Evolutionary conservation across 768 basidiomycete genomes (phyloP).

Genomic region (Neoboletus subvelutipes): DNA sequence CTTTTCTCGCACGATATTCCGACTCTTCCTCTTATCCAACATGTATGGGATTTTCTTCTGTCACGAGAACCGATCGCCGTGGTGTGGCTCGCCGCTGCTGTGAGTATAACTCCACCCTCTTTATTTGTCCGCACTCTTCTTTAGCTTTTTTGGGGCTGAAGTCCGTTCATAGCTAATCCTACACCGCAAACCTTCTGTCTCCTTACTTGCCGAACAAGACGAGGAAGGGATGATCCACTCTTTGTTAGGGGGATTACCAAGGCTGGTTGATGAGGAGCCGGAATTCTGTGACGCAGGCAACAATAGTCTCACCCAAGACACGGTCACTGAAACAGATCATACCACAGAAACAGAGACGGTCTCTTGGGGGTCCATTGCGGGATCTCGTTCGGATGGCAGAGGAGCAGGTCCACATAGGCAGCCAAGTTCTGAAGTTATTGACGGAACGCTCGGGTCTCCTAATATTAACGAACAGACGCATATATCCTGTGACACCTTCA

Average conservation of each 20-base stretch:
- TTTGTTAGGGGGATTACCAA: conserved; percentile 61
- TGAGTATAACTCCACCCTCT: conserved; percentile 39
- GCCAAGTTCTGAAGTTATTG: neutral
- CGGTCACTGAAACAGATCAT: neutral
- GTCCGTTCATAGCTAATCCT: conserved; percentile 59
- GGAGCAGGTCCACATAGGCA: neutral
- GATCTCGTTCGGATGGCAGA: neutral
- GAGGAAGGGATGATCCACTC: conserved; percentile 86
- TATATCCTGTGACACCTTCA: neutral
- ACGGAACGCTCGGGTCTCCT: neutral
- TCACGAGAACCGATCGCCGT: conserved; percentile 76
- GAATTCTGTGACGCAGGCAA: neutral
- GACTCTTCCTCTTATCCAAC: conserved; percentile 84
- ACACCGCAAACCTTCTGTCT: conserved; percentile 65
- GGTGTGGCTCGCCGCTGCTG: conserved; percentile 82
- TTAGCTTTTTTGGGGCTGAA: neutral
- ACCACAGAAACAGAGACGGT: neutral
- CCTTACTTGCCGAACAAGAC: conserved; percentile 59
- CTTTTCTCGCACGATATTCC: conserved; percentile 93
- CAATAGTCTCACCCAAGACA: neutral
- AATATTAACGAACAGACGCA: neutral
- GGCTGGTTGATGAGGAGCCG: conserved; percentile 34
- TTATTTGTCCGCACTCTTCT: neutral
- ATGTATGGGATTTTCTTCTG: conserved; percentile 88
- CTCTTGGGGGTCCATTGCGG: neutral